Evolutionary conservation across 1,284 basidiomycete species (phyloP), one percentile per base, ranked within the genome.

Genomic region (Cerrena zonata): DNA sequence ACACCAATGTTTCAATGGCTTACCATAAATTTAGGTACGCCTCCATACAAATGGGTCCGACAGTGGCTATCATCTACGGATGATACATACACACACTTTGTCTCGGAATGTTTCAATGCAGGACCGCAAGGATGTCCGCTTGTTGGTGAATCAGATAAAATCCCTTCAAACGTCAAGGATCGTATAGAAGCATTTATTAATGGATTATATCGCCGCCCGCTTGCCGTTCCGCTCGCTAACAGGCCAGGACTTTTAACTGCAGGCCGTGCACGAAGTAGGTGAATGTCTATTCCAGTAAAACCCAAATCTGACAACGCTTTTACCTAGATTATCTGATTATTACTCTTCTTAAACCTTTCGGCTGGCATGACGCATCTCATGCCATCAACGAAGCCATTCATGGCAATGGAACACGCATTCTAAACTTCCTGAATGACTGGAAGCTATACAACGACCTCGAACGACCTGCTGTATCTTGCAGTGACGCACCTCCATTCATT

Each of bases 111-210:
- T 42, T 59, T 64, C 4, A 56, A 65, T 65, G 66, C 65, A 3
- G 70, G 69, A 1, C 64, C 66, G 2, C 44, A 53, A 0, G 46
- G 47, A 11, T 72, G 69, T 50, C 57, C 66, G 13, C 54, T 72
- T 7, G 58, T 65, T 0, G 47, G 56, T 27, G 40, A 50, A 26
- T 54, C 44, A 4, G 58, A 58, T 19, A 67, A 70, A 21, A 49
- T 57, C 7, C 61, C 61, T 4, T 45, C 56, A 3, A 55, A 54
- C 5, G 65, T 72, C 26, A 54, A 62, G 38, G 50, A 52, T 19
- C 63, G 68, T 1, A 56, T 74, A 13, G 70, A 71, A 41, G 37
- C 46, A 1, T 70, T 70, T 54, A 57, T 72, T 7, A 62, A 70
- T 34, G 45, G 54, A 1, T 60, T 72, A 0, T 70, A 68, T 45